phyloP scores from a whole-genome alignment of 768 basidiomycete species.

The Boletus rex-veris region DNA sequence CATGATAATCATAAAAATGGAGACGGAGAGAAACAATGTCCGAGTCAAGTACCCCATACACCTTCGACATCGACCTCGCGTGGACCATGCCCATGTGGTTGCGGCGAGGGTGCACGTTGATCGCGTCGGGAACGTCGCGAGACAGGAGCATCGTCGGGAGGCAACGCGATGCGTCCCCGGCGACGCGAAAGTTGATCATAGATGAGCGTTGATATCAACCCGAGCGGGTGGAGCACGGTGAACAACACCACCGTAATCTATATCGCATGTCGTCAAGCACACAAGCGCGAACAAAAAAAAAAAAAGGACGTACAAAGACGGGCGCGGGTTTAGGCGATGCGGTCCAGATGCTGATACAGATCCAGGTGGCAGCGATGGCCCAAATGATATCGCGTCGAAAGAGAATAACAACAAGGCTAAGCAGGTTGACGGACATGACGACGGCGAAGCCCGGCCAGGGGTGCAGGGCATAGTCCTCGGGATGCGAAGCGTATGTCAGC shows the following conservation, averaged over 20 bases:
- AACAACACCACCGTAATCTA: conserved; percentile 62
- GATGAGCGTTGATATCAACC: conserved; percentile 44
- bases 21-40: background rate
- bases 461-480: conserved; percentile 53
- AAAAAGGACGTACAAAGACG: conserved; percentile 51
- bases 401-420: conserved; percentile 53
- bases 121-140: background rate
- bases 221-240: conserved; percentile 64
- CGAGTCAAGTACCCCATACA: conserved; percentile 34
- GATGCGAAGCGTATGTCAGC: conserved; percentile 52
- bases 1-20: too few relatives aligned
- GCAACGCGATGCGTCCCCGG: conserved; percentile 41
- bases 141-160: conserved; percentile 33
- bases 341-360: conserved; percentile 62
- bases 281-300: background rate
- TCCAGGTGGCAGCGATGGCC: conserved; percentile 73
- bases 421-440: conserved; percentile 58
- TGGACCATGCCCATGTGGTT: background rate
- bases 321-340: conserved; percentile 58
- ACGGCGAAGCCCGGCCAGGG: conserved; percentile 74
- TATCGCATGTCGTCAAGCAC: background rate
- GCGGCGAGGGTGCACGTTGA: background rate
- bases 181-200: conserved; percentile 31
- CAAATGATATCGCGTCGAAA: conserved; percentile 68
- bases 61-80: conserved; percentile 44